Percentiles rank a stretch among this genome's conserved stretches.
Evolutionary conservation across 352 stramenopile species (phyloP).

Genomic region (Phytophthora tentaculata): DNA sequence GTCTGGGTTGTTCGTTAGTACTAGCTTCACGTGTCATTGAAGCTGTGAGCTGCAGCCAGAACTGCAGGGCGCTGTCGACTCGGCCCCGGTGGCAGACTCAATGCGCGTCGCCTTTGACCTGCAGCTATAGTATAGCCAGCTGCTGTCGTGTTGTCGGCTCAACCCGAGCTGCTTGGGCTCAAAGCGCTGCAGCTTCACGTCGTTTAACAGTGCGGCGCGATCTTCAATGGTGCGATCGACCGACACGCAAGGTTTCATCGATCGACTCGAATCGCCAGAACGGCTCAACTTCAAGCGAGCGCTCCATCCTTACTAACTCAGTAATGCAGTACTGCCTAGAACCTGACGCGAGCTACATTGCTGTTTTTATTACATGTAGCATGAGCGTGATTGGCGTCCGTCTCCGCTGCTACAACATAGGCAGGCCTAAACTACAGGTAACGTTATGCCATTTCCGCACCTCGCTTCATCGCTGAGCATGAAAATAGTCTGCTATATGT

Average conservation of each 20-base stretch:
- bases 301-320: slow-evolving; percentile 5
- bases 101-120: not conserved
- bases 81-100: not conserved
- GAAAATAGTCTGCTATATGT: no score
- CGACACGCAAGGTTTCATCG: slow-evolving; percentile 31
- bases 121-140: not conserved
- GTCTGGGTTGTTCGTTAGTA: not conserved
- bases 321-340: not conserved
- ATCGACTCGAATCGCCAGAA: slow-evolving; percentile 28
- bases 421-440: no score
- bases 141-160: slow-evolving; percentile 5
- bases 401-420: no score
- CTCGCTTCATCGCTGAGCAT: no score
- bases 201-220: slow-evolving; percentile 18
- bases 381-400: no score
- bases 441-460: no score
- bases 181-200: not conserved
- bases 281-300: slow-evolving; percentile 23
- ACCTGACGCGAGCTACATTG: not conserved
- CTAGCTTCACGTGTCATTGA: slow-evolving; percentile 12
- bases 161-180: slow-evolving; percentile 5
- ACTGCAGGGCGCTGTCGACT: not conserved
- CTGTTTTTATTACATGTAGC: not conserved
- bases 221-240: slow-evolving; percentile 24
- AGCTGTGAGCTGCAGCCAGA: slow-evolving; percentile 4